Conservation (phyloP, 345 rosid species). For the Carallia brachiata region DNA sequence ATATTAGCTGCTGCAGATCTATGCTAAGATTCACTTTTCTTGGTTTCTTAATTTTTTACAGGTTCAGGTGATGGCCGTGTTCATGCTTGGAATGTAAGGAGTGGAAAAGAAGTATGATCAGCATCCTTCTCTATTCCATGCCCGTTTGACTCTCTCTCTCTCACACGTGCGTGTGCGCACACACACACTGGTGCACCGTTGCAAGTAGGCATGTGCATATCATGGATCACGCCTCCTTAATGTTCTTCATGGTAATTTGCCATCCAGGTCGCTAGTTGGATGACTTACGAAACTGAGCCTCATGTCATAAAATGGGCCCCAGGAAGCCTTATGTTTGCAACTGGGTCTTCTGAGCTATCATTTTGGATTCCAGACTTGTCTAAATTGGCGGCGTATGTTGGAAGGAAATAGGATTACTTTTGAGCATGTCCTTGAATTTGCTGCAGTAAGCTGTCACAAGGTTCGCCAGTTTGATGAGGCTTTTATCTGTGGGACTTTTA, state of each 20-base stretch:
- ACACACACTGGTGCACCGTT: too few relatives aligned
- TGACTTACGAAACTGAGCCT: constrained; percentile 47
- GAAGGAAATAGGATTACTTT: constrained; percentile 45
- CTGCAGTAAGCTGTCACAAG: not conserved
- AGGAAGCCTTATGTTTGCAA: constrained; percentile 91
- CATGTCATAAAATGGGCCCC: constrained; percentile 90
- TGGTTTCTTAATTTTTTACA: constrained; percentile 28
- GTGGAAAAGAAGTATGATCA: constrained; percentile 75
- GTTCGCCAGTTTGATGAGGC: not conserved
- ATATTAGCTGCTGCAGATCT: not conserved
- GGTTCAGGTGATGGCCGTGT: constrained; percentile 92
- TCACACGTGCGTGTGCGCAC: not conserved
- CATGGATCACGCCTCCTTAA: too few relatives aligned
- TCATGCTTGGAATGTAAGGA: constrained; percentile 88
- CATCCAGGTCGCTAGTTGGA: not conserved
- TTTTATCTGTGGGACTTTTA: not conserved
- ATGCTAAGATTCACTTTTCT: constrained; percentile 13
- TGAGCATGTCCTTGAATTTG: not conserved
- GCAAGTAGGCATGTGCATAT: too few relatives aligned
- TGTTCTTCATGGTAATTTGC: not conserved
- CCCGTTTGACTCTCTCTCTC: not conserved
- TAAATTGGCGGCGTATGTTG: constrained; percentile 78
- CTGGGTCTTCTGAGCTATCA: constrained; percentile 39
- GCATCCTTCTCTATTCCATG: constrained; percentile 17
- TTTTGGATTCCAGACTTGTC: constrained; percentile 90